Evolutionary conservation across 2,329 filamentous ascomycete genomes (phyloP).

Genomic region (Fusarium papillatum): DNA sequence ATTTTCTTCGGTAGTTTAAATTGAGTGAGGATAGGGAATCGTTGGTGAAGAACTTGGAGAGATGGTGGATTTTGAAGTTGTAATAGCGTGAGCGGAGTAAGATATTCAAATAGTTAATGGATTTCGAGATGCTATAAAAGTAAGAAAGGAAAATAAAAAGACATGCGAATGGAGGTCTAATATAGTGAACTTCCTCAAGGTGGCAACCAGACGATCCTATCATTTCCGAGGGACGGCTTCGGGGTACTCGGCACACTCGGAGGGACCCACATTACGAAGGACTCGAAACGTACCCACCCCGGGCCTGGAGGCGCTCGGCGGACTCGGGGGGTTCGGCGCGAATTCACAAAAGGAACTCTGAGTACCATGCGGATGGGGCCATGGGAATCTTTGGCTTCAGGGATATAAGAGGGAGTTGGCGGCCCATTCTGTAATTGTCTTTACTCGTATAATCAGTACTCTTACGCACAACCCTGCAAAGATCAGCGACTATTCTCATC

Average conservation of each 20-base stretch:
- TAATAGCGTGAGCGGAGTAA: not conserved
- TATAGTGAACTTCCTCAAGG: not conserved
- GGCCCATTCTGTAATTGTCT: not conserved
- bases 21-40: not conserved
- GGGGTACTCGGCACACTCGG: slow-evolving; percentile 7
- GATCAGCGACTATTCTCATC: not conserved
- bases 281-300: not conserved
- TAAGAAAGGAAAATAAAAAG: too few species aligned
- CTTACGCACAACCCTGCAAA: not conserved
- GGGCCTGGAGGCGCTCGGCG: slow-evolving; percentile 17
- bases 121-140: too few species aligned
- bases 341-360: not conserved
- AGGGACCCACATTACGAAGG: not conserved
- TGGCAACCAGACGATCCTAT: not conserved
- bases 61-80: not conserved
- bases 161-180: not conserved
- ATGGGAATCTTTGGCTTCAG: not conserved
- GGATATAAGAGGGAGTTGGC: not conserved
- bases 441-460: not conserved
- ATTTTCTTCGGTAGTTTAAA: slow-evolving; percentile 44
- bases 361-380: not conserved
- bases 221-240: not conserved
- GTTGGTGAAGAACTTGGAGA: too few species aligned
- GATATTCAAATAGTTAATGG: too few species aligned
- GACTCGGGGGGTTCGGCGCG: slow-evolving; percentile 11